These are phyloP conservation scores for Aspergillus sparsus DNA, from an alignment of 495 filamentous ascomycete genomes.

Conservation along the genomic window DNA sequence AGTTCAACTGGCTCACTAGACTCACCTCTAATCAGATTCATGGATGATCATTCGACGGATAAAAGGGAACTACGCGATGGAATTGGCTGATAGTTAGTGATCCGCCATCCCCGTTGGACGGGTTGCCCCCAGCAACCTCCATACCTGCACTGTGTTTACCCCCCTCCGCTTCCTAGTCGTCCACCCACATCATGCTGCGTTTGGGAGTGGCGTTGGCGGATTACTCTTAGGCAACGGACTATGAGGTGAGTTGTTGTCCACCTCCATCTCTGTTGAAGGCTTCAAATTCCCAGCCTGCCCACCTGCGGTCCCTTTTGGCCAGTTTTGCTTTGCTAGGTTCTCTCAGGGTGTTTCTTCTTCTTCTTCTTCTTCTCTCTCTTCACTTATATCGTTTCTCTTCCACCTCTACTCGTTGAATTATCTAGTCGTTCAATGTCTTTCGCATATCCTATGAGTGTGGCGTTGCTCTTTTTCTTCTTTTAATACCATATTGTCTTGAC, in stretches of 20 bases:
- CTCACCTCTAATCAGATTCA: not conserved
- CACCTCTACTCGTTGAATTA: constrained; percentile 1
- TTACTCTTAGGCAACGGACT: constrained; percentile 23
- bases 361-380: constrained; percentile 10
- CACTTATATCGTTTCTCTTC: constrained; percentile 6
- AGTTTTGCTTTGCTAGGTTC: constrained; percentile 11
- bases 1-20: not conserved
- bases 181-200: constrained; percentile 29
- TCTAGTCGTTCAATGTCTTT: constrained; percentile 25
- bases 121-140: constrained; percentile 47
- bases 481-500: constrained; percentile 23
- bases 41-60: constrained; percentile 17
- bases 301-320: constrained; percentile 18
- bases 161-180: constrained; percentile 34
- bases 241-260: constrained; percentile 34
- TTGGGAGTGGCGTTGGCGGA: constrained; percentile 33
- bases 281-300: constrained; percentile 40
- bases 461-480: constrained; percentile 27
- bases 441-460: constrained; percentile 20
- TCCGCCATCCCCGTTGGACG: constrained; percentile 19
- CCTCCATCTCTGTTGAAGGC: constrained; percentile 26
- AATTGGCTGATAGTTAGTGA: constrained; percentile 14
- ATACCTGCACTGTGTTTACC: constrained; percentile 43
- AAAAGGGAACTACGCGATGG: not conserved
- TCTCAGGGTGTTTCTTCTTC: constrained; percentile 11